Evolutionary conservation across 768 basidiomycete species (phyloP), one percentile per base, ranked within the genome.

Genomic region (Daedalea quercina): DNA sequence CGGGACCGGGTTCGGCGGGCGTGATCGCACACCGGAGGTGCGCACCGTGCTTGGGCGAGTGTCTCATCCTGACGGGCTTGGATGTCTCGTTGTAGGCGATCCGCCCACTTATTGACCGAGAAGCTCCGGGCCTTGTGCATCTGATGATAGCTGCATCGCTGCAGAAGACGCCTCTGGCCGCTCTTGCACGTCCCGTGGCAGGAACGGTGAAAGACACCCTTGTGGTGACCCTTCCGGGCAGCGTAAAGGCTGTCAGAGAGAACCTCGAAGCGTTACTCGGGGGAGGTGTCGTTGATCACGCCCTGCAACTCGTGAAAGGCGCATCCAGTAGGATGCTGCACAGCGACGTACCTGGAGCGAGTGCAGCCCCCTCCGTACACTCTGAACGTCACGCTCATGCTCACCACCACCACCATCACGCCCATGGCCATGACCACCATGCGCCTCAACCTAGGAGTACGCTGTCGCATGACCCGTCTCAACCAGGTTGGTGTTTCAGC

Each of bases 21-120:
- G 87, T 57, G 92, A 95, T 67, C 70, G 74, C 42, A 95, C 92
- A 3, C 92, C 92, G 35, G 90, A 95, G 77, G 91, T 88, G 40
- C 25, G 59, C 37, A 23, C 31, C 20, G 19, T 35, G 8, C 23
- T 13, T 13, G 41, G 7, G 17, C 41, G 17, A n/a, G 8, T 15
- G 17, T 23, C 44, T 28, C 48, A 23, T 25, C 33, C 33, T 50
- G 8, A 23, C 9, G 20, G 20, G 24, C 28, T 11, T 11, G 28
- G 11, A 31, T 31, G 11, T 6, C 22, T 42, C 41, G 22, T 42
- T n/a, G 41, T 42, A 86, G 84, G 81, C 85, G 0, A 76, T 86
- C 50, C 64, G 70, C 20, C 76, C 82, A 1, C 69, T 89, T n/a
- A 73, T 90, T 9, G 79, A 86, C 52, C 80, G 85, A 1, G 70